phyloP scores from a whole-genome alignment of 2,329 filamentous ascomycete species.

The Conoideocrella luteorostrata region DNA sequence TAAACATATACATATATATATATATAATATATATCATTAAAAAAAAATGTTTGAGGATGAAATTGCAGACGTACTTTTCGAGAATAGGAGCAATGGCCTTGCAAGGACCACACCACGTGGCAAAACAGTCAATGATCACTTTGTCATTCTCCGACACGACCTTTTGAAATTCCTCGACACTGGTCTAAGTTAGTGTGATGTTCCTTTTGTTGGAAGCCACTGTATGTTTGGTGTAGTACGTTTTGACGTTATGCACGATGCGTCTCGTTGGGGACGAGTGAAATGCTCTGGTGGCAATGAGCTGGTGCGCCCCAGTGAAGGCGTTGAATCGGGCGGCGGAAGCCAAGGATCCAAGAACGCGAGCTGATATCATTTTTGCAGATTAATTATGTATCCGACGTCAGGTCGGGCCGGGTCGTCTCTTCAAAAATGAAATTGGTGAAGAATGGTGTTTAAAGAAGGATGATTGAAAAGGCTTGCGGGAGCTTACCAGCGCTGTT shows the following conservation, averaged over 20 bases:
- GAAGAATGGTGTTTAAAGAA: too few relatives aligned
- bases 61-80: constrained; percentile 17
- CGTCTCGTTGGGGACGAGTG: constrained; percentile 34
- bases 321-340: not conserved
- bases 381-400: not conserved
- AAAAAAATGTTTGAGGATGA: not conserved
- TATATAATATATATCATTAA: too few relatives aligned
- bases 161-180: constrained; percentile 52
- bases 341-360: not conserved
- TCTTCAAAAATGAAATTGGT: not conserved
- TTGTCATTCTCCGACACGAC: constrained; percentile 45
- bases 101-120: constrained; percentile 90
- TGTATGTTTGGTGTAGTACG: constrained; percentile 20
- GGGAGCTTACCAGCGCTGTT: not conserved
- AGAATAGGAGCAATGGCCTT: constrained; percentile 77
- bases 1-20: too few relatives aligned
- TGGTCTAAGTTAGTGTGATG: too few relatives aligned
- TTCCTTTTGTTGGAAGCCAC: too few relatives aligned
- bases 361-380: not conserved
- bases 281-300: constrained; percentile 17
- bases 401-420: too few relatives aligned
- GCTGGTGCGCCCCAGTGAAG: constrained; percentile 3
- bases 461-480: not conserved
- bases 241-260: constrained; percentile 37
- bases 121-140: constrained; percentile 81